Conservation (phyloP, 768 basidiomycete species). For the Pulveroboletus sp. region DNA sequence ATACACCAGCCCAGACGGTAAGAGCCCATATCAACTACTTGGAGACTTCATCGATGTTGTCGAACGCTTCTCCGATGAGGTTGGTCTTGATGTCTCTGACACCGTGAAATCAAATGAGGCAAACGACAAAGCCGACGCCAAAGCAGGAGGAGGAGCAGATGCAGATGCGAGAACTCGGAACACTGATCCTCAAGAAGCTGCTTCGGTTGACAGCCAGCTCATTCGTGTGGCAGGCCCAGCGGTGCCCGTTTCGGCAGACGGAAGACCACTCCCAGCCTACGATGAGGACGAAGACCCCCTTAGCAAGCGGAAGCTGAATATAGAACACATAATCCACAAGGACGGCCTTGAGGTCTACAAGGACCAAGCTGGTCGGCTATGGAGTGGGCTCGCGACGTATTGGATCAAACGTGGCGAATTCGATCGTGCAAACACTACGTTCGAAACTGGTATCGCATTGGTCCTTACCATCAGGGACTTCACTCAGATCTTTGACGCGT, state of each 20-base stretch:
- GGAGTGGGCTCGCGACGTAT: conserved; percentile 95
- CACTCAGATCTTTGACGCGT: conserved; percentile 95
- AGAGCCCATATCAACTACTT: conserved; percentile 92
- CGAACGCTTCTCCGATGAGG: conserved; percentile 86
- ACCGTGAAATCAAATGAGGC: conserved; percentile 54
- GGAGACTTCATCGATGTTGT: conserved; percentile 90
- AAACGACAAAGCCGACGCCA: conserved; percentile 45
- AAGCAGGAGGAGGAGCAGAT: no score
- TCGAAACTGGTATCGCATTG: conserved; percentile 77
- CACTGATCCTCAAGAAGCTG: conserved; percentile 33
- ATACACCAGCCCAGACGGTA: conserved; percentile 85
- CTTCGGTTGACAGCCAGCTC: conserved; percentile 54
- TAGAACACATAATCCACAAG: conserved; percentile 77
- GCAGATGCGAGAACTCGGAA: conserved; percentile 34
- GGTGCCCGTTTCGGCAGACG: conserved; percentile 46
- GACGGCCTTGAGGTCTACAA: conserved; percentile 90
- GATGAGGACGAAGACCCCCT: conserved; percentile 83
- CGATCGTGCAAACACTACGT: conserved; percentile 80
- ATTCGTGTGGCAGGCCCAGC: conserved; percentile 70
- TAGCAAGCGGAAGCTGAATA: conserved; percentile 67
- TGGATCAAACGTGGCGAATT: conserved; percentile 99
- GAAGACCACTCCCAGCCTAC: conserved; percentile 48
- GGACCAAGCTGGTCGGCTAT: conserved; percentile 93
- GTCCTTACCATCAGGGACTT: conserved; percentile 96
- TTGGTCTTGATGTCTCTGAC: conserved; percentile 82